These are phyloP conservation scores for Rhizomucor pusillus DNA, from an alignment of 371 early-diverging fungal genomes.

Conservation along the genomic window DNA sequence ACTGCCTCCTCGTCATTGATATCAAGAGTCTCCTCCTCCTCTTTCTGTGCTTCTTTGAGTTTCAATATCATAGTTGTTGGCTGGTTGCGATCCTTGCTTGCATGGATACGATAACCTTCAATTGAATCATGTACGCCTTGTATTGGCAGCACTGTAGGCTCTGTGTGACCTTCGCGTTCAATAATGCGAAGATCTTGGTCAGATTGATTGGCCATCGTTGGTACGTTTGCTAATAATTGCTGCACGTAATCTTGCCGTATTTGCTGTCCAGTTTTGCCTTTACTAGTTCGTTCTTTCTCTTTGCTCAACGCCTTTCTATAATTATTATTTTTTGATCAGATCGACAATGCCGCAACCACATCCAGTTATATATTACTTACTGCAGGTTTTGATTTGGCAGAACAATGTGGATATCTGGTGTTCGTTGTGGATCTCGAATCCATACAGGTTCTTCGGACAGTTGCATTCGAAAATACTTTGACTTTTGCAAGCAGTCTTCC, in stretches of 20 bases:
- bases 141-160: not conserved
- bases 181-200: slow-evolving; percentile 22
- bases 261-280: slow-evolving; percentile 4
- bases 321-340: not conserved
- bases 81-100: slow-evolving; percentile 12
- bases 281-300: slow-evolving; percentile 15
- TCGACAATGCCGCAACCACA: not conserved
- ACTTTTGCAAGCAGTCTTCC: slow-evolving; percentile 56
- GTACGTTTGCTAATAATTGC: slow-evolving; percentile 26
- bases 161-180: slow-evolving; percentile 16
- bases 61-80: slow-evolving; percentile 35
- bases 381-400: slow-evolving; percentile 26
- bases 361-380: slow-evolving; percentile 18
- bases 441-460: slow-evolving; percentile 67
- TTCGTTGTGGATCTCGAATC: slow-evolving; percentile 29
- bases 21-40: slow-evolving; percentile 4
- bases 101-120: slow-evolving; percentile 43
- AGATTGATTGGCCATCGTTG: slow-evolving; percentile 7
- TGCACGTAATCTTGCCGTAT: slow-evolving; percentile 38
- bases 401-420: slow-evolving; percentile 25
- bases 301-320: slow-evolving; percentile 28
- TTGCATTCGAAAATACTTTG: slow-evolving; percentile 59
- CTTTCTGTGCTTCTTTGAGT: slow-evolving; percentile 5
- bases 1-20: slow-evolving; percentile 17
- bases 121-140: slow-evolving; percentile 34